A percentile compares a stretch with the other conserved stretches of the same genome.
phyloP scores from a whole-genome alignment of 2,329 filamentous ascomycete species.

The Sporothrix mexicana region DNA sequence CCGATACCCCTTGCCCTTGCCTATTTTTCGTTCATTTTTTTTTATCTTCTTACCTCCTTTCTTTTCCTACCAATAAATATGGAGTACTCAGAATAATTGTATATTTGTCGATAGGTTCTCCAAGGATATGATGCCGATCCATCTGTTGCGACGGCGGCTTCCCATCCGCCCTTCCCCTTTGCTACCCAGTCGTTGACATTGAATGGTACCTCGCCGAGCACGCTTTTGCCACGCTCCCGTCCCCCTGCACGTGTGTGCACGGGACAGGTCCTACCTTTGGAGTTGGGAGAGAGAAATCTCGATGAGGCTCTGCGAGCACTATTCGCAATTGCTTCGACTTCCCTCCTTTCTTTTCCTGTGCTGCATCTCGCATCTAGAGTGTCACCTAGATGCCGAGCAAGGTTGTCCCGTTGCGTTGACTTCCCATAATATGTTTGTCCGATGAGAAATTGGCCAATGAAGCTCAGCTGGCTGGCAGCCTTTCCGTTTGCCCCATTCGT shows the following conservation, averaged over 20 bases:
- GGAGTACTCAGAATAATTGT: too few relatives aligned
- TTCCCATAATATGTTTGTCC: neutral
- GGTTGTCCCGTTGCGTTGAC: too few relatives aligned
- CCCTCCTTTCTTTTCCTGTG: neutral
- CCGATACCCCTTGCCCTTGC: neutral
- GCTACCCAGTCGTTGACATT: neutral
- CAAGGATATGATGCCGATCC: neutral
- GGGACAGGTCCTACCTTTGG: neutral
- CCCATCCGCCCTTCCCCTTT: neutral
- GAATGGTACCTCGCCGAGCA: neutral
- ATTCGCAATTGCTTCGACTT: neutral
- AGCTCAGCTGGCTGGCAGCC: neutral
- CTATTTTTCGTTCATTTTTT: neutral
- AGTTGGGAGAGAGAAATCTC: neutral
- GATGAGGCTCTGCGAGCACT: neutral
- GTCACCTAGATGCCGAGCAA: neutral
- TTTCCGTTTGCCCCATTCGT: too few relatives aligned
- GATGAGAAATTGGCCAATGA: neutral
- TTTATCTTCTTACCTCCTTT: neutral
- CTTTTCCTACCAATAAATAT: too few relatives aligned
- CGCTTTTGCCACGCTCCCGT: neutral
- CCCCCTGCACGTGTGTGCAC: neutral
- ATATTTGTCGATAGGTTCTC: neutral
- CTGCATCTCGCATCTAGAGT: too few relatives aligned
- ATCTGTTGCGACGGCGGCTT: neutral